Conservation (phyloP, 495 filamentous ascomycete species). For the Podospora appendiculata region DNA sequence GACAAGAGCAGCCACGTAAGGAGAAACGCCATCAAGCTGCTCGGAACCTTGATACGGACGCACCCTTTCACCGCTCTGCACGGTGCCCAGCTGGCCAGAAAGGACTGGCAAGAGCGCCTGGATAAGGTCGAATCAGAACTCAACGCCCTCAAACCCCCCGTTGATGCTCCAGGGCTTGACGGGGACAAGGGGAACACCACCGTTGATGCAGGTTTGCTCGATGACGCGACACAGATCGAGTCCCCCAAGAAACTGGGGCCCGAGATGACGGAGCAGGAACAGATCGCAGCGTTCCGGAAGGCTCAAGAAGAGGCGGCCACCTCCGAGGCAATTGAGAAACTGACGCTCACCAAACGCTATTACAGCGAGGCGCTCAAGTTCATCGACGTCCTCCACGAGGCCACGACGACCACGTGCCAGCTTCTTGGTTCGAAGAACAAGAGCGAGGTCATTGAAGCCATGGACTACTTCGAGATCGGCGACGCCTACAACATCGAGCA, state of each 20-base stretch:
- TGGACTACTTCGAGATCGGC: slow-evolving; percentile 94
- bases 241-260: slow-evolving; percentile 46
- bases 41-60: slow-evolving; percentile 78
- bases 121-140: slow-evolving; percentile 76
- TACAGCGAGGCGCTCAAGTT: slow-evolving; percentile 89
- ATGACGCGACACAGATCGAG: slow-evolving; percentile 80
- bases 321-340: slow-evolving; percentile 72
- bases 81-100: slow-evolving; percentile 72
- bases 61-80: slow-evolving; percentile 92
- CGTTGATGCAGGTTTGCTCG: slow-evolving; percentile 71
- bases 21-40: slow-evolving; percentile 87
- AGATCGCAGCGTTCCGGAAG: slow-evolving; percentile 51
- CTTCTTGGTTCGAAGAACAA: slow-evolving; percentile 91
- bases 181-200: slow-evolving; percentile 48
- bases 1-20: slow-evolving; percentile 98
- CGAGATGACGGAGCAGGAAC: slow-evolving; percentile 53
- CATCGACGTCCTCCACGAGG: slow-evolving; percentile 84
- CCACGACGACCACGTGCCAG: slow-evolving; percentile 70
- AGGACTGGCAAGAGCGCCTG: slow-evolving; percentile 76
- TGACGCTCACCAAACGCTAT: slow-evolving; percentile 83
- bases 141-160: slow-evolving; percentile 69
- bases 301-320: slow-evolving; percentile 60
- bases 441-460: slow-evolving; percentile 95
- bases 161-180: slow-evolving; percentile 64
- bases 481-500: slow-evolving; percentile 94